A percentile compares a stretch with the other conserved stretches of the same genome.
phyloP scores from a whole-genome alignment of 2,329 filamentous ascomycete species.

The Helotiales sp. region DNA sequence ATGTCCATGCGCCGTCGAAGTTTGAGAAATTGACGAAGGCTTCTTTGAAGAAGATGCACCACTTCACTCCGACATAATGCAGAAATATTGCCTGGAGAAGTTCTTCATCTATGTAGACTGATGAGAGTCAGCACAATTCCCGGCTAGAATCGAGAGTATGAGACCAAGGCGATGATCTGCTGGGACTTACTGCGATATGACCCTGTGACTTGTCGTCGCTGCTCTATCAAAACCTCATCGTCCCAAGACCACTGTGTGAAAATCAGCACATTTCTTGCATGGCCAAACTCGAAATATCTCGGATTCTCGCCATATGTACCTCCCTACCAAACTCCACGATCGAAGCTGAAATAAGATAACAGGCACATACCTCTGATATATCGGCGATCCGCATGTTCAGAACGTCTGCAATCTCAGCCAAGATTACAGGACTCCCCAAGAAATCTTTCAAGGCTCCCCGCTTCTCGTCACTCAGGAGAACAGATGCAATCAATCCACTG shows the following conservation, averaged over 20 bases:
- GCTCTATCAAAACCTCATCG: constrained; percentile 52
- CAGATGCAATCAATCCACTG: constrained; percentile 53
- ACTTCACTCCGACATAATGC: constrained; percentile 58
- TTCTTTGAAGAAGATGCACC: constrained; percentile 53
- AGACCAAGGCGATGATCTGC: too few relatives aligned
- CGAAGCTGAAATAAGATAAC: too few relatives aligned
- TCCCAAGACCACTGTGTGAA: constrained; percentile 55
- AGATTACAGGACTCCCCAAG: constrained; percentile 52
- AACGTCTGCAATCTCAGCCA: constrained; percentile 60
- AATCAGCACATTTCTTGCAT: neutral
- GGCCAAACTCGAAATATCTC: neutral
- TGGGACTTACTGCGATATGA: constrained; percentile 54
- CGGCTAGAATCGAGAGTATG: neutral
- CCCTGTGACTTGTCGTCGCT: constrained; percentile 60
- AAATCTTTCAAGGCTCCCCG: constrained; percentile 55
- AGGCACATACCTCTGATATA: constrained; percentile 43
- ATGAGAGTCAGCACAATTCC: neutral
- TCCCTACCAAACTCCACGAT: too few relatives aligned
- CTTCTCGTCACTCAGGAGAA: constrained; percentile 59
- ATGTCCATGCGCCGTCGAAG: constrained; percentile 36
- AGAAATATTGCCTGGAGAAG: constrained; percentile 59
- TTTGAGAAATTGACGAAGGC: constrained; percentile 44
- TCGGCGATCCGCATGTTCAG: constrained; percentile 60
- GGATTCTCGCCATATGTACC: too few relatives aligned
- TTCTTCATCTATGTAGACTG: constrained; percentile 63